These are phyloP conservation scores for Zygotorulaspora mrakii DNA, from an alignment of 1,139 yeast genomes.

Conservation along the genomic window DNA sequence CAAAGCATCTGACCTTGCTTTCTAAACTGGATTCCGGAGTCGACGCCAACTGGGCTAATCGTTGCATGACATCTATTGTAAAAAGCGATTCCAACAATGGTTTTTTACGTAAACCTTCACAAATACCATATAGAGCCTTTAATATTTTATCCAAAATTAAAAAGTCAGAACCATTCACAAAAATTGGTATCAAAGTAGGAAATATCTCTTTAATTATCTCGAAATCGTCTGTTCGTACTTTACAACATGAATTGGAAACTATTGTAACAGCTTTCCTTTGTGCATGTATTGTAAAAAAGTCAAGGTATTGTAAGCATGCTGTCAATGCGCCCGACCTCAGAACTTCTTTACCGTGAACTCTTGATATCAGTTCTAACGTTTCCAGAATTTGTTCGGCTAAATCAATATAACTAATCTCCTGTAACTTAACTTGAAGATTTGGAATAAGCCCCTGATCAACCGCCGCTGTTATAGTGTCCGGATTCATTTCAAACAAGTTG, in stretches of 20 bases:
- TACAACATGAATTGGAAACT: constrained; percentile 70
- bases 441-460: constrained; percentile 66
- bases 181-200: constrained; percentile 59
- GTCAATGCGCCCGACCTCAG: constrained; percentile 59
- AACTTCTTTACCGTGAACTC: constrained; percentile 50
- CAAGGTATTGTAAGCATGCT: constrained; percentile 71
- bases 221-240: constrained; percentile 46
- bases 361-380: constrained; percentile 65
- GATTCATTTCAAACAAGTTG: constrained; percentile 74
- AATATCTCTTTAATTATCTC: constrained; percentile 50
- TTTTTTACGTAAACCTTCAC: constrained; percentile 24
- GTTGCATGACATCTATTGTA: constrained; percentile 22
- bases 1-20: constrained; percentile 28
- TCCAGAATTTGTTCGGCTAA: constrained; percentile 89
- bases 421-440: constrained; percentile 59
- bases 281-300: constrained; percentile 84
- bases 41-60: constrained; percentile 22
- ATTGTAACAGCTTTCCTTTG: constrained; percentile 79
- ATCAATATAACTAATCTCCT: constrained; percentile 81
- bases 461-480: constrained; percentile 61
- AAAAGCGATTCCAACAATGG: constrained; percentile 25
- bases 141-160: constrained; percentile 23
- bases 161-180: constrained; percentile 54
- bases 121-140: constrained; percentile 27
- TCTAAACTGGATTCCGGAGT: constrained; percentile 25